Conservation (phyloP, 2,329 filamentous ascomycete genomes). For the Colletotrichum chlorophyti region DNA sequence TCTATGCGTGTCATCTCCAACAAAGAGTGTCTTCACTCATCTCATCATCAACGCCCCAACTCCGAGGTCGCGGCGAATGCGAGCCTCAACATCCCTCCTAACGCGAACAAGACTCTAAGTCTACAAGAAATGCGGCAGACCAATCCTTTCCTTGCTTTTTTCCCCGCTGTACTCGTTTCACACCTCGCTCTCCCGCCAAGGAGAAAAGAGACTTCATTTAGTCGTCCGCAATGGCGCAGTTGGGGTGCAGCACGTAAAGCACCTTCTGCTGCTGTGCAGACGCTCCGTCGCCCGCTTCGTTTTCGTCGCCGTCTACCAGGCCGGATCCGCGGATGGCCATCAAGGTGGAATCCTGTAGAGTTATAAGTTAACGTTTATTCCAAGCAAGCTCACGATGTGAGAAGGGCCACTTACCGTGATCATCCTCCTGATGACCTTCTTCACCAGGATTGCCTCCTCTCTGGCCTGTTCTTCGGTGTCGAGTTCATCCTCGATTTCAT, state of each 20-base stretch:
- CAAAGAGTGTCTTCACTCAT: neutral
- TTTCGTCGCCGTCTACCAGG: conserved; percentile 53
- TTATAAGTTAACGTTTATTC: conserved; percentile 54
- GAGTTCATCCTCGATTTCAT: conserved; percentile 86
- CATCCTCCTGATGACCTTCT: conserved; percentile 93
- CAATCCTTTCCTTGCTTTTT: conserved; percentile 13
- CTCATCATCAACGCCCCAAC: conserved; percentile 18
- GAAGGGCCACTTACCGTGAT: conserved; percentile 68
- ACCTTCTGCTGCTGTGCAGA: conserved; percentile 51
- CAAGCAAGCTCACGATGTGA: conserved; percentile 50
- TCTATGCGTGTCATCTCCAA: neutral
- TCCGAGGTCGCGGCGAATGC: neutral
- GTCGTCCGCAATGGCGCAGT: conserved; percentile 80
- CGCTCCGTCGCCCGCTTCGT: conserved; percentile 48
- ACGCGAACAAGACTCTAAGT: neutral
- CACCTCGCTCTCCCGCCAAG: no score
- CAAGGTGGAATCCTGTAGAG: conserved; percentile 81
- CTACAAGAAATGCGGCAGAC: conserved; percentile 18
- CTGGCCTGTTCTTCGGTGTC: conserved; percentile 60
- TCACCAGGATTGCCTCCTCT: conserved; percentile 76
- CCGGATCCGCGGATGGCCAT: conserved; percentile 76
- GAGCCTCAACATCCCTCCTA: neutral
- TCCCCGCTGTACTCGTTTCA: conserved; percentile 3
- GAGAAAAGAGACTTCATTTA: conserved; percentile 34
- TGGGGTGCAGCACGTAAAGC: conserved; percentile 92